A percentile compares a stretch with the other conserved stretches of the same genome.
Conservation (phyloP, 805 yeast genomes). For the Vanderwaltozyma tropicalis region DNA sequence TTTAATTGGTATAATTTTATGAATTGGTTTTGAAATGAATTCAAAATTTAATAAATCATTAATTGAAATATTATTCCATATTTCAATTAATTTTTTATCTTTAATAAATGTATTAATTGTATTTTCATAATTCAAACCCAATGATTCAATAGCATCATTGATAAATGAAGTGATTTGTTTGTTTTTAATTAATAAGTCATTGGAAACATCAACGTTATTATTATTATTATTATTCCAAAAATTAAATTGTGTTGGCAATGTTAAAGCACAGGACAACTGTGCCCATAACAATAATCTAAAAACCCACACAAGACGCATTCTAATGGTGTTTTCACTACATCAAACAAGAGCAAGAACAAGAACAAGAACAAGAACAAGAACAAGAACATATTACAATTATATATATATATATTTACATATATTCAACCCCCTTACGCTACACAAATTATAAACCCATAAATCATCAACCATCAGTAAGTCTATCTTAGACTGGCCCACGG, state of each 20-base stretch:
- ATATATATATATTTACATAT: too few relatives aligned
- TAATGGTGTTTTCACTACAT: too few relatives aligned
- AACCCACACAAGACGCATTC: not conserved
- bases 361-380: too few relatives aligned
- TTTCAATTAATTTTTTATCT: not conserved
- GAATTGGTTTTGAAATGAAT: conserved; percentile 39
- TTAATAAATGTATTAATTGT: not conserved
- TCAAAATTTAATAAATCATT: conserved; percentile 1
- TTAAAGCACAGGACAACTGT: not conserved
- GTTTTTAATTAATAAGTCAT: not conserved
- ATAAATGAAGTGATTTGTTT: too few relatives aligned
- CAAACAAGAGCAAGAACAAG: too few relatives aligned
- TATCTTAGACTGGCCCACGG: too few relatives aligned
- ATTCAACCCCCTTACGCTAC: too few relatives aligned
- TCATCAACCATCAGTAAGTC: too few relatives aligned
- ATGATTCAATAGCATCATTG: not conserved
- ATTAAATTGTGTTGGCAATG: conserved; percentile 1
- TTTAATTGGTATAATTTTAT: conserved; percentile 12
- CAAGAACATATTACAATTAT: too few relatives aligned
- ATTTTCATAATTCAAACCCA: not conserved
- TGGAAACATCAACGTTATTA: not conserved
- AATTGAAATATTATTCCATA: not conserved
- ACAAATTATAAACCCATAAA: too few relatives aligned
- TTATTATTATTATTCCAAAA: conserved; percentile 1
- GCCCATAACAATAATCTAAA: not conserved